Evolutionary conservation across 2,329 filamentous ascomycete species (phyloP), one percentile per base, ranked within the genome.

Genomic region (Aspergillus latus): DNA sequence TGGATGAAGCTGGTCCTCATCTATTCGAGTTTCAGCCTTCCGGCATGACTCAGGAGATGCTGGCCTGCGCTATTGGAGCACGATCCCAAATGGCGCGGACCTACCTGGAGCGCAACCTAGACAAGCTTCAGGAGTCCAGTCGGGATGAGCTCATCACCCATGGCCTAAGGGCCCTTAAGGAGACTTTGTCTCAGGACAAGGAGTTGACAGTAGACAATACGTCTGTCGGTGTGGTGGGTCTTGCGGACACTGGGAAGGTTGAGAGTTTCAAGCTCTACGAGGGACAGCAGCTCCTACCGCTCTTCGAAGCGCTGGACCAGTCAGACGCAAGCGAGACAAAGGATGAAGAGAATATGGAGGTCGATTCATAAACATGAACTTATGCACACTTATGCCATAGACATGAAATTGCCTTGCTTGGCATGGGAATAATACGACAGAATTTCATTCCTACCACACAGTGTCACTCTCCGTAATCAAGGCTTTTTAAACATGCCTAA

Each of bases 11-110:
- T 48, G 94, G 94, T 29, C 92, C 94, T 39, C 94, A 99, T 78
- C 84, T 99, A 61, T 99, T 96, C 78, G 94, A 99, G 78, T 99
- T 99, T 82, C 93, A 97, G 79, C 94, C 94, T 9, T 90, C 86
- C 53, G 94, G 94, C 47, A 88, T 97, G 83, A 97, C 92, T 67
- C 90, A 97, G 72, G 94, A 99, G 83, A 97, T 97, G 91, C 75
- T 89, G 49, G 94, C 94, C 26, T 97, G 93, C 72, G 93, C 92
- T 57, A 99, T 99, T 73, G 94, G 94, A 52, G 94, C 94, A 47
- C 84, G 94, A 67, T 94, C 89, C 74, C 94, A 99, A 80, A 97
- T 97, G 91, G 94, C 94, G 26, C 83, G 94, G 70, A 99, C 94
- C 61, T 99, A 99, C 76, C 81, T 99, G 54, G 94, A 99, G 83